A percentile compares a stretch with the other conserved stretches of the same genome.
Conservation (phyloP, 2,329 filamentous ascomycete species). For the Chaetothyriales sp. region DNA sequence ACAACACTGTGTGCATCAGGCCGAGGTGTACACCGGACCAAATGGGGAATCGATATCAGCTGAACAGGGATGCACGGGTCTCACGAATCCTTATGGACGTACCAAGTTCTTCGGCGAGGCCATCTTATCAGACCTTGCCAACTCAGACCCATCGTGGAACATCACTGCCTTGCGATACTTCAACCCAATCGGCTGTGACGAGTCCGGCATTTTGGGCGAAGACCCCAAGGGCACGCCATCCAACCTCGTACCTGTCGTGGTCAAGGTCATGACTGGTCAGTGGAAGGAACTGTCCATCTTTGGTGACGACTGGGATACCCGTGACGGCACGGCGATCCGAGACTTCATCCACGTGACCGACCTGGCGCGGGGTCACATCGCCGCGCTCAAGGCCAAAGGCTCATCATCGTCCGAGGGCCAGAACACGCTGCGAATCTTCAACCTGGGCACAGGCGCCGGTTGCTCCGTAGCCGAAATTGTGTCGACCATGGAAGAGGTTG, state of each 20-base stretch:
- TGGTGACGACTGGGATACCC: conserved; percentile 49
- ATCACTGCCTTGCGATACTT: conserved; percentile 52
- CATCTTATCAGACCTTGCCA: conserved; percentile 47
- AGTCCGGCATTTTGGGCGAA: conserved; percentile 48
- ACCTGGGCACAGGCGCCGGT: conserved; percentile 26
- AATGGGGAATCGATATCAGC: conserved; percentile 29
- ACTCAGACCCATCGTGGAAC: conserved; percentile 45
- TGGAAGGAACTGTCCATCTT: conserved; percentile 43
- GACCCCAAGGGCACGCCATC: conserved; percentile 46
- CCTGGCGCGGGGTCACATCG: conserved; percentile 47
- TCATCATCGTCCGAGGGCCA: conserved; percentile 19
- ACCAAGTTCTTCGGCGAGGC: conserved; percentile 55
- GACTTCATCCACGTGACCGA: conserved; percentile 56
- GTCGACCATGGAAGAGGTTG: conserved; percentile 25
- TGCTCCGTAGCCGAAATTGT: conserved; percentile 27
- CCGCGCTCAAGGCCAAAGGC: conserved; percentile 27
- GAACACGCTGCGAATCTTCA: conserved; percentile 25
- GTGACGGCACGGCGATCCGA: conserved; percentile 49
- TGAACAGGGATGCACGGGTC: conserved; percentile 37
- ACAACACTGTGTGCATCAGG: conserved; percentile 40
- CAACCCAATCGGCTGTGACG: conserved; percentile 52
- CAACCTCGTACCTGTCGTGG: conserved; percentile 50
- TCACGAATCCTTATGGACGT: conserved; percentile 51
- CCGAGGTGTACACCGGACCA: conserved; percentile 31
- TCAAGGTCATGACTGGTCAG: conserved; percentile 44